These are phyloP conservation scores for Candida sojae DNA, from an alignment of 1,139 yeast species.

Conservation along the genomic window DNA sequence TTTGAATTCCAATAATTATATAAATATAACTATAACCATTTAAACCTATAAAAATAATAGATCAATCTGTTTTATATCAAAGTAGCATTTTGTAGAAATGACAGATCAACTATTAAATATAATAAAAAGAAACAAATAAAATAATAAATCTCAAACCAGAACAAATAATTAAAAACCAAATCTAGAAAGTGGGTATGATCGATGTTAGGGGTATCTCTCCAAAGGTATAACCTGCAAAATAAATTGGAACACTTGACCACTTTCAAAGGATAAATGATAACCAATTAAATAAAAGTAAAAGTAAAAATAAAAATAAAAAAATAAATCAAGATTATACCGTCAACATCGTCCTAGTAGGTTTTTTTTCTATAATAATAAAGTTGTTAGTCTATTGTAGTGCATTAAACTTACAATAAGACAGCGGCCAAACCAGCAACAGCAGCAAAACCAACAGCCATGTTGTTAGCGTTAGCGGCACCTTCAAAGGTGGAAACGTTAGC, in stretches of 20 bases:
- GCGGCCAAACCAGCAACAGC: slow-evolving; percentile 50
- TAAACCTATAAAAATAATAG: not conserved
- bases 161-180: not conserved
- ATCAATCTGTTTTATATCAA: not conserved
- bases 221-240: not conserved
- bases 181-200: not conserved
- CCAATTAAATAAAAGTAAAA: no score
- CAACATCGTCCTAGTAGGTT: no score
- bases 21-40: not conserved
- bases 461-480: slow-evolving; percentile 31
- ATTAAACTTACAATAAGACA: slow-evolving; percentile 33
- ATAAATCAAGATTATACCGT: no score
- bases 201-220: not conserved
- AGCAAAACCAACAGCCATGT: slow-evolving; percentile 36
- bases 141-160: not conserved
- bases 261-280: not conserved
- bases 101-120: not conserved
- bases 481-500: slow-evolving; percentile 21
- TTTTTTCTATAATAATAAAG: not conserved
- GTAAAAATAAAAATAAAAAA: no score
- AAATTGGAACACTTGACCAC: not conserved
- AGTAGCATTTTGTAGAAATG: not conserved
- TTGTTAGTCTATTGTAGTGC: not conserved
- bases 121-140: not conserved
- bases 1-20: not conserved